Evolutionary conservation across 2,329 filamentous ascomycete species (phyloP).

Genomic region (Penicillium hordei): DNA sequence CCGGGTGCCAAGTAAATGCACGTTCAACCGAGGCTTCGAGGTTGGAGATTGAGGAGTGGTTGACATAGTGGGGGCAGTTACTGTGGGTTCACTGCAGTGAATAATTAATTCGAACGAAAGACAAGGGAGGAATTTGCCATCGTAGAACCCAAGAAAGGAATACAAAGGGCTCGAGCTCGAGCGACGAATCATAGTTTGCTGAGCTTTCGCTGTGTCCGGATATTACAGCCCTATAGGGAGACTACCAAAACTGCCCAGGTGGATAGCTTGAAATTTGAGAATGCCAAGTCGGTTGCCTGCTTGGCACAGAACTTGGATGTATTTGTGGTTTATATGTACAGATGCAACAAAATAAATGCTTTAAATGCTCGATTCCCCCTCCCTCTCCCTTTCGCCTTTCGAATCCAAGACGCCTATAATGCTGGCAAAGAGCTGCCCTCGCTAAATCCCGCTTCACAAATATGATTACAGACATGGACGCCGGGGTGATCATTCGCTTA

Average conservation of each 20-base stretch:
- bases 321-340: slow-evolving; percentile 2
- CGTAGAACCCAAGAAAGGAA: neutral
- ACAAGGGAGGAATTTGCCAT: neutral
- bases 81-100: neutral
- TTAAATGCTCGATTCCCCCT: neutral
- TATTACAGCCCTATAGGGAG: neutral
- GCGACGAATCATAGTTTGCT: neutral
- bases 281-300: slow-evolving; percentile 2
- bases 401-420: slow-evolving; percentile 17
- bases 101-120: neutral
- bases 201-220: neutral
- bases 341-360: slow-evolving; percentile 5
- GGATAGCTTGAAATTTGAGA: neutral
- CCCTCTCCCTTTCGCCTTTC: neutral
- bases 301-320: neutral
- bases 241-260: neutral
- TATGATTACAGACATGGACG: slow-evolving; percentile 19
- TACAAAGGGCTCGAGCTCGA: neutral
- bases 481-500: slow-evolving; percentile 15
- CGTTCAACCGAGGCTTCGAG: neutral
- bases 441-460: slow-evolving; percentile 9
- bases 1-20: neutral
- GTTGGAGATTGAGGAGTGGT: neutral
- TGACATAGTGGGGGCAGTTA: neutral
- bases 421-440: slow-evolving; percentile 14